Conservation (phyloP, 139 green algal species). For the Yamagishiella unicocca region DNA sequence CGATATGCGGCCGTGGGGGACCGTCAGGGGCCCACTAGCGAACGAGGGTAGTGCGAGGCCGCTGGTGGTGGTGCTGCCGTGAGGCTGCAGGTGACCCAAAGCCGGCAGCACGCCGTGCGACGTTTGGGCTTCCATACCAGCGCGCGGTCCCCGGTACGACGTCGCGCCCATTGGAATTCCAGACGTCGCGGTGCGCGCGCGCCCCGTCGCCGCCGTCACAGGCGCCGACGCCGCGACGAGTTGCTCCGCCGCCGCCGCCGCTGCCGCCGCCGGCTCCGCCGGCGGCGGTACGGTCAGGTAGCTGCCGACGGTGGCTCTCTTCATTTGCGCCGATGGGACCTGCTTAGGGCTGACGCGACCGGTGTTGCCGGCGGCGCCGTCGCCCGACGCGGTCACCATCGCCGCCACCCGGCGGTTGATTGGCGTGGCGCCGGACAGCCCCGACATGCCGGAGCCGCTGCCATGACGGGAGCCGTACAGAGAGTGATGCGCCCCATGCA, state of each 20-base stretch:
- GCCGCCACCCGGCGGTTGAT: not conserved
- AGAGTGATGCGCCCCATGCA: not conserved
- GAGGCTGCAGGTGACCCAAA: no score
- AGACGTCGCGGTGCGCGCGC: not conserved
- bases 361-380: not conserved
- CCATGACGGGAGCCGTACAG: conserved; percentile 8
- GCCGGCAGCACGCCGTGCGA: no score
- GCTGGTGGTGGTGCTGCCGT: no score
- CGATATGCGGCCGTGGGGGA: conserved; percentile 5
- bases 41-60: no score
- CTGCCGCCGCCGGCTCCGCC: not conserved
- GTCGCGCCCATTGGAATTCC: no score
- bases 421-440: not conserved
- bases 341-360: not conserved
- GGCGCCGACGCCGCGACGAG: not conserved
- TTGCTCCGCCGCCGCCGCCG: not conserved
- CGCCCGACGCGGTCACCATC: not conserved
- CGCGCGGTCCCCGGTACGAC: no score
- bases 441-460: not conserved
- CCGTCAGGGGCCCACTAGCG: no score
- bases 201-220: not conserved
- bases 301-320: conserved; percentile 4
- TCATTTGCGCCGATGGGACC: not conserved
- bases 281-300: not conserved
- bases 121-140: no score